Percentiles rank a stretch among this genome's conserved stretches.
Conservation (phyloP, 768 basidiomycete genomes). For the Rhodosporidiobolus sp. region DNA sequence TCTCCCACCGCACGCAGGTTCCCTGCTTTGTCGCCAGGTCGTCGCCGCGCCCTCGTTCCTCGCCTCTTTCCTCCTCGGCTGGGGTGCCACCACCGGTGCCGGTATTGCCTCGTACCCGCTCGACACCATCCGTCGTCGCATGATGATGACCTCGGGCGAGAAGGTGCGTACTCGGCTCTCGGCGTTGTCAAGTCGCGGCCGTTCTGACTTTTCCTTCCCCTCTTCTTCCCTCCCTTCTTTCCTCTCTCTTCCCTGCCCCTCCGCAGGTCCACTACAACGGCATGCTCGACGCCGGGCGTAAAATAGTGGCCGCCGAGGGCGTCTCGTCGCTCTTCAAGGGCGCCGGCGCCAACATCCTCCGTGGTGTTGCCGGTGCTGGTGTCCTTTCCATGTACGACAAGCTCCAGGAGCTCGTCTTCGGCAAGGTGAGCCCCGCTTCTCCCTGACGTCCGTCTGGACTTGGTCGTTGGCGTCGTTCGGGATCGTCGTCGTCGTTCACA, state of each 20-base stretch:
- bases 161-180: slow-evolving; percentile 40
- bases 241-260: background rate
- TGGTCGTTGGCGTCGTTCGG: too few relatives aligned
- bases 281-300: slow-evolving; percentile 87
- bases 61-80: slow-evolving; percentile 69
- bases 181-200: too few relatives aligned
- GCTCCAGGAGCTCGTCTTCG: slow-evolving; percentile 66
- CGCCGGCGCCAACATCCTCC: slow-evolving; percentile 62
- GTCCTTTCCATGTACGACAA: slow-evolving; percentile 99
- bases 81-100: slow-evolving; percentile 95
- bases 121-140: slow-evolving; percentile 80
- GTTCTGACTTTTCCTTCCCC: background rate
- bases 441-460: too few relatives aligned
- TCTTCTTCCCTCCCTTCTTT: background rate
- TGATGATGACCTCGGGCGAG: slow-evolving; percentile 99
- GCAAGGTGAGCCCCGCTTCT: too few relatives aligned
- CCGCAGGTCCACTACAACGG: slow-evolving; percentile 92
- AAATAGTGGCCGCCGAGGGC: slow-evolving; percentile 95
- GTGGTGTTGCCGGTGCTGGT: slow-evolving; percentile 87
- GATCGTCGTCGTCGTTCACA: too few relatives aligned
- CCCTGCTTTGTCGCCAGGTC: too few relatives aligned
- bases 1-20: too few relatives aligned
- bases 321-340: slow-evolving; percentile 96
- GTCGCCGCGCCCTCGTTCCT: too few relatives aligned
- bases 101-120: slow-evolving; percentile 79